Evolutionary conservation across 225 moss, liverwort and hornwort species (phyloP).

Genomic region (Physcomitrium patens): DNA sequence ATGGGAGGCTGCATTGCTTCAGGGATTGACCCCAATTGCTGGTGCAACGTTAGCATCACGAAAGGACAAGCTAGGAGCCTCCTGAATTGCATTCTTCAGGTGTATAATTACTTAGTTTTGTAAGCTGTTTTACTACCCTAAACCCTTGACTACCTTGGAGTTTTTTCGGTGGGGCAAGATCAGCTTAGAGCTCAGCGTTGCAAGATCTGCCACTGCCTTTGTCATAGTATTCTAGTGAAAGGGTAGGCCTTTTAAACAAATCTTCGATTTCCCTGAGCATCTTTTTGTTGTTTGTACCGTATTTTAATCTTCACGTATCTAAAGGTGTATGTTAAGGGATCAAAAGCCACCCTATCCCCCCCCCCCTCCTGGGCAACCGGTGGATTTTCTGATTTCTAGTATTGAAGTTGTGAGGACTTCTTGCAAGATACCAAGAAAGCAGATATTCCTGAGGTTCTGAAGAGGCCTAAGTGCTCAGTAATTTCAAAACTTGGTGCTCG

Average conservation of each 20-base stretch:
- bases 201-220: not conserved
- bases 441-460: not conserved
- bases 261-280: slow-evolving; percentile 5
- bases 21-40: too few relatives aligned
- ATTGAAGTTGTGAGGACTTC: slow-evolving; percentile 9
- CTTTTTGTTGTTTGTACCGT: not conserved
- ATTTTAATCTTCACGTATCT: not conserved
- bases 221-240: not conserved
- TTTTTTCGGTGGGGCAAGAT: not conserved
- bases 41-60: too few relatives aligned
- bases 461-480: too few relatives aligned
- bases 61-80: too few relatives aligned
- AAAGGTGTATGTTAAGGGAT: not conserved
- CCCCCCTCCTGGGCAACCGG: not conserved
- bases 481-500: slow-evolving; percentile 4
- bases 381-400: slow-evolving; percentile 10
- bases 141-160: not conserved
- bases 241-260: not conserved
- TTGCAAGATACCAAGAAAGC: not conserved
- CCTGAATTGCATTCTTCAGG: slow-evolving; percentile 10
- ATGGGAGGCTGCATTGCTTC: too few relatives aligned
- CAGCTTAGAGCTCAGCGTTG: slow-evolving; percentile 10
- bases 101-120: slow-evolving; percentile 7
- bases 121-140: not conserved
- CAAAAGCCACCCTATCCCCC: too few relatives aligned